Evolutionary conservation across 139 green algal genomes (phyloP).

Genomic region (Picochlorum sp.): DNA sequence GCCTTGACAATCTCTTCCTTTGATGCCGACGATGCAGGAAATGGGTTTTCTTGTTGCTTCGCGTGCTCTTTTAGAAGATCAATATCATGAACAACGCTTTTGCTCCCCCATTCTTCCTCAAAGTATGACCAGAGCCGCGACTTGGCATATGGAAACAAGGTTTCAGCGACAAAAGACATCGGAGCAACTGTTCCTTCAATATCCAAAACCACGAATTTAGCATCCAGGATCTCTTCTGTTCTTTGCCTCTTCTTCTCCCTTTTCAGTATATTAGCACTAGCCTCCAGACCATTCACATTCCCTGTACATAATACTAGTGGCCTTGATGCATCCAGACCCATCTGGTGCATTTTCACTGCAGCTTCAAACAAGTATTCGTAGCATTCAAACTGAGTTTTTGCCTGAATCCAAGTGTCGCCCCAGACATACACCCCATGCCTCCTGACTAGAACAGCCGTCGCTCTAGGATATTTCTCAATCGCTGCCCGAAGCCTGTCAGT

Average conservation of each 20-base stretch:
- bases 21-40: neutral
- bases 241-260: conserved; percentile 6
- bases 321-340: conserved; percentile 60
- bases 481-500: conserved; percentile 77
- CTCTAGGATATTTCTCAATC: conserved; percentile 68
- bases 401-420: conserved; percentile 67
- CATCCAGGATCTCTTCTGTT: conserved; percentile 6
- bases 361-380: conserved; percentile 95
- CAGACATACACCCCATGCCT: conserved; percentile 82
- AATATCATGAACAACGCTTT: conserved; percentile 59
- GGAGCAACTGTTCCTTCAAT: conserved; percentile 92
- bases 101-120: conserved; percentile 35
- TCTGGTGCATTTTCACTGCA: conserved; percentile 58
- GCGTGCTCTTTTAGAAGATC: conserved; percentile 50
- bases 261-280: conserved; percentile 14
- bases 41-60: neutral
- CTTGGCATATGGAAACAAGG: conserved; percentile 78
- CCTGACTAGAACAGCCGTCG: conserved; percentile 74
- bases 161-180: conserved; percentile 78
- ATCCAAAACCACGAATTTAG: conserved; percentile 73
- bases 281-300: neutral
- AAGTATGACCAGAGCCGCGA: conserved; percentile 37
- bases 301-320: conserved; percentile 3
- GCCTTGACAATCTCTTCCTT: conserved; percentile 1
- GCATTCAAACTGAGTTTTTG: conserved; percentile 72